These are phyloP conservation scores for Candida endomychidarum DNA, from an alignment of 805 yeast species.

Conservation along the genomic window DNA sequence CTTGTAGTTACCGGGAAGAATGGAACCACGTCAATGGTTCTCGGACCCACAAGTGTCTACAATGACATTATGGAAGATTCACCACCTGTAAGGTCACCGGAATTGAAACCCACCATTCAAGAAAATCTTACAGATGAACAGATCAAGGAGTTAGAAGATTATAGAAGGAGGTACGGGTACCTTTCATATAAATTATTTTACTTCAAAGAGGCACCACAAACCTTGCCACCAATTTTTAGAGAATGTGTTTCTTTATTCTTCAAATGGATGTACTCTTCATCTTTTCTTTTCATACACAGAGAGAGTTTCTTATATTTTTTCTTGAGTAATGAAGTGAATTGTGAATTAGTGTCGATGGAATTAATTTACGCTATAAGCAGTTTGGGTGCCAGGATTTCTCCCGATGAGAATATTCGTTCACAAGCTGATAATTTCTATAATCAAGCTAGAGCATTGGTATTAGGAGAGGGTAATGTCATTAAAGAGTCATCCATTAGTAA, in stretches of 20 bases:
- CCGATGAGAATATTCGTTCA: constrained; percentile 1
- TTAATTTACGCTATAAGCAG: constrained; percentile 11
- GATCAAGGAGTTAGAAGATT: constrained; percentile 3
- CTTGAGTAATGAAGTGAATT: constrained; percentile 15
- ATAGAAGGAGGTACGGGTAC: constrained; percentile 8
- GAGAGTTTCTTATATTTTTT: constrained; percentile 15
- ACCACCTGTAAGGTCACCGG: too few relatives aligned
- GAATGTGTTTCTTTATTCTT: constrained; percentile 12
- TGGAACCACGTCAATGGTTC: constrained; percentile 7
- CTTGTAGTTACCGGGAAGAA: constrained; percentile 5
- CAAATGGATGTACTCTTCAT: constrained; percentile 13
- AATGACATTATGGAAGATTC: constrained; percentile 9
- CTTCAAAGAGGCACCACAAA: constrained; percentile 5
- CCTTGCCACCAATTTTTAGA: constrained; percentile 3
- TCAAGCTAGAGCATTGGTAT: constrained; percentile 5
- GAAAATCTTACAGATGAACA: not conserved
- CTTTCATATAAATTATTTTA: constrained; percentile 5
- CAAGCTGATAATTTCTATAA: constrained; percentile 13
- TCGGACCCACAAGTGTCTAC: constrained; percentile 16
- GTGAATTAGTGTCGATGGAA: constrained; percentile 14
- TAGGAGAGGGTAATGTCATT: constrained; percentile 8
- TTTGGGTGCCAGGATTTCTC: constrained; percentile 11
- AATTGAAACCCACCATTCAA: too few relatives aligned
- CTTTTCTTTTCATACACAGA: constrained; percentile 13
- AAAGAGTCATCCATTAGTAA: constrained; percentile 12